Percentiles rank a stretch among this genome's conserved stretches.
These are phyloP conservation scores for Leccinum longicurvipes DNA, from an alignment of 768 basidiomycete genomes.

Conservation along the genomic window DNA sequence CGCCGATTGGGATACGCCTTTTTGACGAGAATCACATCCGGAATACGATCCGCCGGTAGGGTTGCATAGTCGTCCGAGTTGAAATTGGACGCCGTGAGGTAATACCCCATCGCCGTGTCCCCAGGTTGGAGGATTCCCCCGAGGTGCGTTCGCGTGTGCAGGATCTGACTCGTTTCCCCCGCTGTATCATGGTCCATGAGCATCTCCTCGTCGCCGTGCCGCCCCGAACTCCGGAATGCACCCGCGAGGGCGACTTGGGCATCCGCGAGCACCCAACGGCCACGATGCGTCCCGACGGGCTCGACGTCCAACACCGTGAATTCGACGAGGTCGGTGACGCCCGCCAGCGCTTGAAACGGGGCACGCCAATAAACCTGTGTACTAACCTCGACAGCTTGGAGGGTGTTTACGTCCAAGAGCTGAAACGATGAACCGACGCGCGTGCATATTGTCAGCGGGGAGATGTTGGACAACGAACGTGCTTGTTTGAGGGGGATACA, in stretches of 20 bases:
- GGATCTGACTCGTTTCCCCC: conserved; percentile 70
- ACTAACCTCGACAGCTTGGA: conserved; percentile 79
- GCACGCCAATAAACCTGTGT: conserved; percentile 85
- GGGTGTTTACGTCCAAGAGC: conserved; percentile 83
- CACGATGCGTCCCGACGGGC: conserved; percentile 62
- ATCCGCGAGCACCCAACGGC: conserved; percentile 81
- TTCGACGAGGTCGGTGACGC: conserved; percentile 82
- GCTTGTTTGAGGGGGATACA: conserved; percentile 85
- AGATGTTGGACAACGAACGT: conserved; percentile 81
- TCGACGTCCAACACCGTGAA: conserved; percentile 96
- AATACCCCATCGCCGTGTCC: conserved; percentile 89
- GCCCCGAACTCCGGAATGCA: conserved; percentile 61
- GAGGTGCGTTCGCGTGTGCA: conserved; percentile 94
- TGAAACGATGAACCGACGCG: conserved; percentile 92
- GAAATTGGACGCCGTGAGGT: conserved; percentile 86
- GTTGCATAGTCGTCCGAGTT: conserved; percentile 84
- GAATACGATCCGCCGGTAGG: conserved; percentile 64
- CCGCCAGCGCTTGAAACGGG: conserved; percentile 82
- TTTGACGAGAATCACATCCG: conserved; percentile 90
- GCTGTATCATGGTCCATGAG: conserved; percentile 62
- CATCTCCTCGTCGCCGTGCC: conserved; percentile 42
- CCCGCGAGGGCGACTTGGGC: conserved; percentile 88
- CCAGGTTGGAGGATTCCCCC: conserved; percentile 93
- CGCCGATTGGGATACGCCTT: conserved; percentile 93
- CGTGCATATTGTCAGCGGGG: conserved; percentile 80